These are phyloP conservation scores for Aureobasidium lini DNA, from an alignment of 2,329 filamentous ascomycete genomes.

Conservation along the genomic window DNA sequence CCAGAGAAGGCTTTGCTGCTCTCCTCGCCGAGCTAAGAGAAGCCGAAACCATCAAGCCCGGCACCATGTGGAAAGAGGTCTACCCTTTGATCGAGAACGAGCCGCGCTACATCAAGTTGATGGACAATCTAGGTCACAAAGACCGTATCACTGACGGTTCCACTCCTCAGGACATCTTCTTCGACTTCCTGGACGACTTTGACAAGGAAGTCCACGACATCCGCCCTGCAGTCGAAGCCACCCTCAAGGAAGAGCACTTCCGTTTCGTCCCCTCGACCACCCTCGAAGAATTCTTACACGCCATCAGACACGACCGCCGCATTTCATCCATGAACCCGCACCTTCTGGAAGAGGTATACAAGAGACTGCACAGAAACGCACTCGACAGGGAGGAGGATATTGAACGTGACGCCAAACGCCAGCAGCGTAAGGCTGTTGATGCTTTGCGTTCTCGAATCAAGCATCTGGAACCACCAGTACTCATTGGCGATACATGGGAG, in stretches of 20 bases:
- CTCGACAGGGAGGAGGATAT: slow-evolving; percentile 59
- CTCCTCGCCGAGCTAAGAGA: slow-evolving; percentile 67
- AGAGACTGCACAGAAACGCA: slow-evolving; percentile 42
- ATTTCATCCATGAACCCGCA: slow-evolving; percentile 83
- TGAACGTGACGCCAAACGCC: slow-evolving; percentile 70
- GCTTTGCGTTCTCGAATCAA: slow-evolving; percentile 80
- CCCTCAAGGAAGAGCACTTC: slow-evolving; percentile 14
- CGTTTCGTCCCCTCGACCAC: slow-evolving; percentile 49
- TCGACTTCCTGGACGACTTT: slow-evolving; percentile 91
- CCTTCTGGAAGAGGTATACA: slow-evolving; percentile 77
- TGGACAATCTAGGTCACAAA: slow-evolving; percentile 56
- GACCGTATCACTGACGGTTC: slow-evolving; percentile 49
- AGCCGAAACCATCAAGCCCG: slow-evolving; percentile 77
- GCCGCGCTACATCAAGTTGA: slow-evolving; percentile 72
- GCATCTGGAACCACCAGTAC: slow-evolving; percentile 78
- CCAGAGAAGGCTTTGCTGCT: slow-evolving; percentile 70
- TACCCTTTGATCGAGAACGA: slow-evolving; percentile 69
- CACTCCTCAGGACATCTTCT: slow-evolving; percentile 84
- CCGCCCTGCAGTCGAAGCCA: slow-evolving; percentile 73
- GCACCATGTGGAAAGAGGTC: slow-evolving; percentile 82
- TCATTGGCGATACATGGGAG: slow-evolving; percentile 76
- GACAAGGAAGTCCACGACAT: slow-evolving; percentile 76
- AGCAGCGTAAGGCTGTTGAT: slow-evolving; percentile 78
- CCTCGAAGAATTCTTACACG: slow-evolving; percentile 75
- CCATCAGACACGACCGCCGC: slow-evolving; percentile 79